Conservation (phyloP, 1,139 yeast species). For the Kurtzmaniella quercitrusa region DNA sequence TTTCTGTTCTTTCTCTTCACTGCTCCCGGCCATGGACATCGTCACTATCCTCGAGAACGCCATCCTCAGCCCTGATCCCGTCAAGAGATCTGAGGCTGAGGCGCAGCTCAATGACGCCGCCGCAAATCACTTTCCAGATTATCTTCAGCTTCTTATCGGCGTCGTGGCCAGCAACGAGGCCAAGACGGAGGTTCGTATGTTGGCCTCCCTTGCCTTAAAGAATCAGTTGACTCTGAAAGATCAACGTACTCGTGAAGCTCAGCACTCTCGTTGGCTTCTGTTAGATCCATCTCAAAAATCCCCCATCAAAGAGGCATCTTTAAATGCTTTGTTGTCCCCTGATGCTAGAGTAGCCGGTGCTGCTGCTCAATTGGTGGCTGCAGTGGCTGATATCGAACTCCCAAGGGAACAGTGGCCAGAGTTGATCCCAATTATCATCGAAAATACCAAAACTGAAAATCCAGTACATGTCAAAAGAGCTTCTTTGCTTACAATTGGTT, state of each 20-base stretch:
- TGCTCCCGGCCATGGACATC: slow-evolving; percentile 50
- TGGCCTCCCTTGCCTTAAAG: slow-evolving; percentile 86
- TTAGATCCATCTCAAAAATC: slow-evolving; percentile 53
- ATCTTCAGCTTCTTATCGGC: slow-evolving; percentile 64
- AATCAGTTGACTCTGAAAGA: slow-evolving; percentile 85
- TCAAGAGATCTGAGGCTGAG: slow-evolving; percentile 77
- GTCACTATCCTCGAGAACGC: slow-evolving; percentile 76
- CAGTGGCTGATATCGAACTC: slow-evolving; percentile 91
- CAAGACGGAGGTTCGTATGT: slow-evolving; percentile 80
- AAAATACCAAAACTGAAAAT: slow-evolving; percentile 75
- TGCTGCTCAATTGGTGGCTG: slow-evolving; percentile 92
- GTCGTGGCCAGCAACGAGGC: slow-evolving; percentile 66
- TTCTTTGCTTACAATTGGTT: slow-evolving; percentile 85
- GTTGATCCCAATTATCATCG: slow-evolving; percentile 75
- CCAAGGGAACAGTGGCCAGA: slow-evolving; percentile 89
- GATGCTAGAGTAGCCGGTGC: slow-evolving; percentile 82
- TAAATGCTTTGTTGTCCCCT: slow-evolving; percentile 60
- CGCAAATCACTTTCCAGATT: slow-evolving; percentile 69
- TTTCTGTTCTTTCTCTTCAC: not conserved
- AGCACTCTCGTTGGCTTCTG: slow-evolving; percentile 59
- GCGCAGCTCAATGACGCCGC: slow-evolving; percentile 71
- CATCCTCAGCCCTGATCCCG: slow-evolving; percentile 60
- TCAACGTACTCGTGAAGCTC: slow-evolving; percentile 43
- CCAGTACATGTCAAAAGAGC: slow-evolving; percentile 81
- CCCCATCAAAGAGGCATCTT: slow-evolving; percentile 65